phyloP scores from a whole-genome alignment of 1,284 basidiomycete species.

The Moesziomyces sp. region DNA sequence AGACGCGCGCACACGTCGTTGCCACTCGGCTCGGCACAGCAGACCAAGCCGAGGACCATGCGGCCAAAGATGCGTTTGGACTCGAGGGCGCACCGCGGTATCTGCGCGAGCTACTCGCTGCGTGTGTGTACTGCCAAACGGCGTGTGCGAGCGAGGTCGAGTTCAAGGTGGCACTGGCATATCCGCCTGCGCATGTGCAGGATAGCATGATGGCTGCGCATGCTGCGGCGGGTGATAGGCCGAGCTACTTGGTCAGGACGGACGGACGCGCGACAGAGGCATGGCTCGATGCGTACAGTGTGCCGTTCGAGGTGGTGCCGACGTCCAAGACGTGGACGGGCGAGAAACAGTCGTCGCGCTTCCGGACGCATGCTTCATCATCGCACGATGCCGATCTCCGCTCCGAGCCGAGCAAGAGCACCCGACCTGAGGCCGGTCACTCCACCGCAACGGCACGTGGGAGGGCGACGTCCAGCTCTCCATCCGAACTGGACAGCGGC shows the following conservation, averaged over 20 bases:
- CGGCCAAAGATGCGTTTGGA: conserved; percentile 17
- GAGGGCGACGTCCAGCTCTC: conserved; percentile 7
- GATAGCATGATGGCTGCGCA: conserved; percentile 28
- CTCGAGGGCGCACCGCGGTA: conserved; percentile 27
- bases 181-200: conserved; percentile 38
- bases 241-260: conserved; percentile 31
- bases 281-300: conserved; percentile 33
- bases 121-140: conserved; percentile 28
- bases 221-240: conserved; percentile 7
- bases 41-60: not conserved
- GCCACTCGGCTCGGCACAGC: not conserved
- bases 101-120: conserved; percentile 36
- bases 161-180: conserved; percentile 34
- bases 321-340: conserved; percentile 49
- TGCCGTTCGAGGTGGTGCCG: conserved; percentile 23
- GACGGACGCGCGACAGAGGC: conserved; percentile 40
- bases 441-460: not conserved
- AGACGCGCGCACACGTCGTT: conserved; percentile 8
- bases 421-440: too few relatives aligned
- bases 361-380: conserved; percentile 1
- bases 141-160: conserved; percentile 6
- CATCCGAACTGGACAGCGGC: too few relatives aligned
- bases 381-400: not conserved
- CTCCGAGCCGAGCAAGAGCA: not conserved
- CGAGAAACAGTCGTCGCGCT: conserved; percentile 28